These are phyloP conservation scores for Chrysoporthe austroafricana DNA, from an alignment of 2,329 filamentous ascomycete genomes.

Conservation along the genomic window DNA sequence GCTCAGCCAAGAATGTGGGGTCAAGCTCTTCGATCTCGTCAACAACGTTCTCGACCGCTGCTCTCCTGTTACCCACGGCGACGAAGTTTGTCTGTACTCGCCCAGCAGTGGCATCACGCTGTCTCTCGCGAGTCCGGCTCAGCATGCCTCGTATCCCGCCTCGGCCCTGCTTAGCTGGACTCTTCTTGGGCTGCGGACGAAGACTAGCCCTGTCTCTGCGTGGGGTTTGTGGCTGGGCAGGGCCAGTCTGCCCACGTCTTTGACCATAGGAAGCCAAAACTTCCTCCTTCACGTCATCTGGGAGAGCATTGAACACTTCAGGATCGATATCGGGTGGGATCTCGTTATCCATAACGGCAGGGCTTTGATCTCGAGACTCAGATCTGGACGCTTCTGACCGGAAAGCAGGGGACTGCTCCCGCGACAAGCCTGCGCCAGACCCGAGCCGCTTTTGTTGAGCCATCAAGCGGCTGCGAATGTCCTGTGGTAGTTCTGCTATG, in stretches of 20 bases:
- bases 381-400: slow-evolving; percentile 14
- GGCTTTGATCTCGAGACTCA: slow-evolving; percentile 47
- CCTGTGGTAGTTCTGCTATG: slow-evolving; percentile 78
- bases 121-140: slow-evolving; percentile 53
- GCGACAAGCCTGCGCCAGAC: slow-evolving; percentile 30
- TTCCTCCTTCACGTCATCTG: slow-evolving; percentile 84
- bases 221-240: slow-evolving; percentile 53
- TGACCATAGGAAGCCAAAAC: slow-evolving; percentile 72
- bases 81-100: slow-evolving; percentile 75
- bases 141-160: slow-evolving; percentile 42
- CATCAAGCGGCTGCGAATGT: slow-evolving; percentile 78
- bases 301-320: slow-evolving; percentile 81
- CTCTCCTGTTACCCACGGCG: slow-evolving; percentile 46
- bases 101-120: slow-evolving; percentile 58
- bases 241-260: slow-evolving; percentile 38
- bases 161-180: slow-evolving; percentile 67
- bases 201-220: slow-evolving; percentile 59
- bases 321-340: slow-evolving; percentile 81
- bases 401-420: slow-evolving; percentile 36
- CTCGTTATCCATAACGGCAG: slow-evolving; percentile 36
- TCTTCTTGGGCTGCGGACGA: slow-evolving; percentile 55
- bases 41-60: slow-evolving; percentile 35
- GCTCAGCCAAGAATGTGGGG: slow-evolving; percentile 75
- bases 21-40: slow-evolving; percentile 59
- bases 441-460: slow-evolving; percentile 51